Percentiles rank a stretch among this genome's conserved stretches.
These are phyloP conservation scores for Cryptomeria japonica DNA, from an alignment of 75 land plant genomes.

Conservation along the genomic window DNA sequence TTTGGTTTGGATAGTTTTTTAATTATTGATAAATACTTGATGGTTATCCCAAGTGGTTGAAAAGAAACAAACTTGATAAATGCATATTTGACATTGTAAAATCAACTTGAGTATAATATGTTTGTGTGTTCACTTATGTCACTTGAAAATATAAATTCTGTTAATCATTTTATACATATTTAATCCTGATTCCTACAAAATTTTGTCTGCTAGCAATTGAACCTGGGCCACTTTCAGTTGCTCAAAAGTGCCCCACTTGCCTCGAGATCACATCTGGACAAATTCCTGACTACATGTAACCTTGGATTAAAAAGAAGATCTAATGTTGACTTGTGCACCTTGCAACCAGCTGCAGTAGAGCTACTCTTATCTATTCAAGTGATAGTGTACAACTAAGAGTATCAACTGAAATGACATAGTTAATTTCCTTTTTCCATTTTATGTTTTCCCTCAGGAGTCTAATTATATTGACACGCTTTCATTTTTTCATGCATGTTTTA, in stretches of 20 bases:
- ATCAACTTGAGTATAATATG: too few relatives aligned
- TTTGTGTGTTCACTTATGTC: too few relatives aligned
- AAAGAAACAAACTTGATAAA: too few relatives aligned
- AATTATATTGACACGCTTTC: too few relatives aligned
- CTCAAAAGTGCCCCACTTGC: background rate
- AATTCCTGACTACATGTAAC: background rate
- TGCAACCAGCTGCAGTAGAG: background rate
- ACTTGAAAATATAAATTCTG: too few relatives aligned
- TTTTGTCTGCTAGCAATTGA: background rate
- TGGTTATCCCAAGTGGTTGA: too few relatives aligned
- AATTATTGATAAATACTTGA: too few relatives aligned
- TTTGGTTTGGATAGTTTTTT: too few relatives aligned
- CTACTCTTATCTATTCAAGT: background rate
- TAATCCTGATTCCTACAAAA: background rate
- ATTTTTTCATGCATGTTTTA: background rate
- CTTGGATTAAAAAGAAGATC: background rate
- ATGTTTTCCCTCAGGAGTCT: background rate
- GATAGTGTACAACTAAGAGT: background rate
- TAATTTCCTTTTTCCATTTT: background rate
- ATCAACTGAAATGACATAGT: background rate
- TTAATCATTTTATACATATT: too few relatives aligned
- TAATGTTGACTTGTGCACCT: background rate
- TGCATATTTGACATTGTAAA: too few relatives aligned
- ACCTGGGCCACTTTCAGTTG: background rate
- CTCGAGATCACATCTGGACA: background rate